Base-by-base conservation (phyloP, 169 alveolate species). In the Cryptosporidium xiaoi region DNA sequence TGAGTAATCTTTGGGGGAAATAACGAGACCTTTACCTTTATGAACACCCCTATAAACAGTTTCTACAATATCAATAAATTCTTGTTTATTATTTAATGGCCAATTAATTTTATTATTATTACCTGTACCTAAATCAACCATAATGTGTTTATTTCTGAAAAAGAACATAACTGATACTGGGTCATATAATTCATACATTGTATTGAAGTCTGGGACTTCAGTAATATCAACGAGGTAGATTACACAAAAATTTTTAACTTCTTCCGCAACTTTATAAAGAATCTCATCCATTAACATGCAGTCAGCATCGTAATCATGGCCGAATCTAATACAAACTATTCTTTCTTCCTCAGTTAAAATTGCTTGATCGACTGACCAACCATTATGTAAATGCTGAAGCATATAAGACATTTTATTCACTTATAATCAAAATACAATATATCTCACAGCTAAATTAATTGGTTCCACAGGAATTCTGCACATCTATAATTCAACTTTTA, bases 311-410 rank as follows among this genome's bases (percentile, higher is more conserved):
- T 95, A 95, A 92, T 98, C 99, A 66, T 97, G 99, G 27, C 99
- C 99, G 83, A 98, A 98, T 69, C 99, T 92, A n/a, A 97, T 97
- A 58, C 97, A 95, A 51, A 98, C 99, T 18, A 98, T 94, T 67
- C 98, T 92, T 82, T 98, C 99, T 90, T 97, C 99, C 94, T 98
- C 99, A 20, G 96, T 91, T 29, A 98, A 92, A 60, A 98, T 98
- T 27, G 99, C 99, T 92, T 97, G 98, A 91, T 97, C 99, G 93
- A 98, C 99, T 82, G 98, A 99, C 99, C 99, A 98, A 34, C 99
- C 99, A 67, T 97, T 95, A 85, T 95, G 96, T 82, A 98, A 95
- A 94, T 98, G 99, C 82, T 97, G 99, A 55, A 98, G 95, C 97
- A 98, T 94, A 91, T 96, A 98, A 71, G 99, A 96, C 99, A 98